These are phyloP conservation scores for Vanderwaltozyma verrucispora DNA, from an alignment of 805 yeast genomes.

Conservation along the genomic window DNA sequence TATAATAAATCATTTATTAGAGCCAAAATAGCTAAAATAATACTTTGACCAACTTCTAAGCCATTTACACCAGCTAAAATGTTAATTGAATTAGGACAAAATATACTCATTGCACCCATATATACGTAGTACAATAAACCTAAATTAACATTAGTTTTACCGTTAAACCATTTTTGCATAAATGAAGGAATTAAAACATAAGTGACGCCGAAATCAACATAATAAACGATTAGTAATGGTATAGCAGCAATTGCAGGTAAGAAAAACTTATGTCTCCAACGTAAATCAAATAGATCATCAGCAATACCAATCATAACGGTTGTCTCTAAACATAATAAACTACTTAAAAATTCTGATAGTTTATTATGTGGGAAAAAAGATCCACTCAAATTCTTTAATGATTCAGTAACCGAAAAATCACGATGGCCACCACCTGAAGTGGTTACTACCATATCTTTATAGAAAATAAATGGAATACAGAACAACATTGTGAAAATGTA, in stretches of 20 bases:
- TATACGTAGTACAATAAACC: conserved; percentile 74
- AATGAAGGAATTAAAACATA: conserved; percentile 73
- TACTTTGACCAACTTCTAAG: conserved; percentile 88
- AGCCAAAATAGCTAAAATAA: conserved; percentile 62
- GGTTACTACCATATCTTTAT: conserved; percentile 53
- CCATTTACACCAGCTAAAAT: conserved; percentile 96
- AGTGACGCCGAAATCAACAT: conserved; percentile 89
- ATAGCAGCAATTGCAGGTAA: conserved; percentile 90
- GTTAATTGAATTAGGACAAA: conserved; percentile 93
- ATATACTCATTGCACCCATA: conserved; percentile 87
- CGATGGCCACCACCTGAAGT: conserved; percentile 53
- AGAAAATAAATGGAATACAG: conserved; percentile 81
- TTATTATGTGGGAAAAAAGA: conserved; percentile 63
- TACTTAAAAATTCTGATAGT: conserved; percentile 77
- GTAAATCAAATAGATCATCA: conserved; percentile 89
- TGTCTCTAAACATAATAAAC: conserved; percentile 71
- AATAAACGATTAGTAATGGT: conserved; percentile 84
- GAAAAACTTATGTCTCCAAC: conserved; percentile 97
- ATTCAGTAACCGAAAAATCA: conserved; percentile 9
- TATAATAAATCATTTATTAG: conserved; percentile 71
- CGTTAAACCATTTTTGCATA: conserved; percentile 33
- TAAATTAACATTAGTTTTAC: conserved; percentile 45
- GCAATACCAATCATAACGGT: conserved; percentile 80
- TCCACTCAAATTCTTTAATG: conserved; percentile 2
- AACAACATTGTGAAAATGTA: conserved; percentile 73